Base-by-base conservation (phyloP, 352 stramenopile genomes). In the Phytophthora pistaciae region DNA sequence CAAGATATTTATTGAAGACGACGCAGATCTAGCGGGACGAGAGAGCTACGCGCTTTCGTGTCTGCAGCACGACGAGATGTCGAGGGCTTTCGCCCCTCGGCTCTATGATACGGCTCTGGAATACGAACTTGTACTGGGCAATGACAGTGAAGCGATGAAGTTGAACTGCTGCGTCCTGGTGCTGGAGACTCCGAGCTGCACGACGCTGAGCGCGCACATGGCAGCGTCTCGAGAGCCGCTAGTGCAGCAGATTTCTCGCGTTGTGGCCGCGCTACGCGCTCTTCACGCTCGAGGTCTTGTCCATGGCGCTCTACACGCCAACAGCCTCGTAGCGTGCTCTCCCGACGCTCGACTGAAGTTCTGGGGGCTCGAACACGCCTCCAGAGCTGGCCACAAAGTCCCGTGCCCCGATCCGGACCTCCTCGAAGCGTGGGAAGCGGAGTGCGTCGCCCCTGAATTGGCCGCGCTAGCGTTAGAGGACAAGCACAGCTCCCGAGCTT, bases 1-100 rank as follows among this genome's bases (percentile, higher is more conserved):
- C 23, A 91, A 91, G 64, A 55, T 92, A 36, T 92, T 87, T 64
- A 72, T 88, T 21, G 79, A 91, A 52, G 78, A 85, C 36, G 85
- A 92, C 44, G 68, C 81, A 1, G 75, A 79, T 50, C 61, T 86
- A 23, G 83, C 79, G 9, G 79, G 75, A 2, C 78, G 78, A 20
- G 85, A 92, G 61, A 89, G 80, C 44, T 84, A 83, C 23, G 80
- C 84, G 9, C 72, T 92, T 5, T 76, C 78, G 1, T 74, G 78
- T 5, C 66, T 90, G 48, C 74, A 88, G 36, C 68, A 76, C 3
- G 64, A 73, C 25, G 60, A 66, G 2, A 69, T 64, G 0, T 74
- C 74, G 11, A 25, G 60, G 23, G 65, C 46, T 7, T 85, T 85
- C 21, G 79, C 79, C 3, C 74, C 79, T 21, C 77, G 78, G 36